Evolutionary conservation across 2,329 filamentous ascomycete genomes (phyloP), one percentile per base, ranked within the genome.

Genomic region (Colletotrichum sp.): DNA sequence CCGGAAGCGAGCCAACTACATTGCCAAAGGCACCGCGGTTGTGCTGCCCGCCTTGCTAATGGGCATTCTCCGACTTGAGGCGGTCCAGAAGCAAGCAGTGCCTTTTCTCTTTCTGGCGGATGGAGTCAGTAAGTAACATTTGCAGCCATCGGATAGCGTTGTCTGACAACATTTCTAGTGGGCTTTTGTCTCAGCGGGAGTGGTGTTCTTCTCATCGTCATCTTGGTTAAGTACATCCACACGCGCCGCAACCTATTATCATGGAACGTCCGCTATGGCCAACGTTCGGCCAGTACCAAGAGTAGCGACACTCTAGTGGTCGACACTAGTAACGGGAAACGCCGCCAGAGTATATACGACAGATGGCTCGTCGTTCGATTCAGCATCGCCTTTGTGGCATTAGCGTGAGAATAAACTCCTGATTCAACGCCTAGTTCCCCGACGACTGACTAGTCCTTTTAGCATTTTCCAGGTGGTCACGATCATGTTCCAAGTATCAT

Each of bases 341-440:
- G 60, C 69, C 74, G 71, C 62, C 77, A 73, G 58, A 84, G 81
- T 30, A 87, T 88, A 12, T 89, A 88, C 76, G 86, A 89, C 76
- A 82, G 80, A 55, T 88, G 86, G 82, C 82, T 89, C 7, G 78
- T 89, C 8, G 80, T 85, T 8, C 85, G 87, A 12, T 89, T 89
- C 76, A 84, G 84, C 3, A 82, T 88, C 15, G 87, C 83, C 3
- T 88, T 88, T 72, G 71, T 85, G 5, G 82, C 86, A 13, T 78
- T 88, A 56, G 81, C 83, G 84, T 85, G 76, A 78, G 82, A 69
- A 58, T 30, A 73, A 48, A 27, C 48, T 60, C 58, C 27, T 32
- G 12, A 6, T 16, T 27, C 58, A 32, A 13, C 22, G 32, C 60
- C 15, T 64, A 34, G 22, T 12, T 55, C 66, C n/a, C n/a, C 8